phyloP scores from a whole-genome alignment of 768 basidiomycete species.

The Roridomyces roridus region DNA sequence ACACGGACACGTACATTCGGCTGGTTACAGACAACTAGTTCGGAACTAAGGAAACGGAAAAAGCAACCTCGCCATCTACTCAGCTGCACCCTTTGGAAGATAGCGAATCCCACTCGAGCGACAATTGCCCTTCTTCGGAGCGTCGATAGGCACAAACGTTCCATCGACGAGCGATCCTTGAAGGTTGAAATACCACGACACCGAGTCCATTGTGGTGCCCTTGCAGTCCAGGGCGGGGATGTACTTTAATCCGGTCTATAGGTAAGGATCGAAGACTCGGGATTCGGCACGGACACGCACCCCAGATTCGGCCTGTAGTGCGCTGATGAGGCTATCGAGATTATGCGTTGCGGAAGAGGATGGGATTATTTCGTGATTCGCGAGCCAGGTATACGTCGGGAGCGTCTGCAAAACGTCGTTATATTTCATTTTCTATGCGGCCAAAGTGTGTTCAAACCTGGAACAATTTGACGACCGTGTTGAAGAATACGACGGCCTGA shows the following conservation, averaged over 20 bases:
- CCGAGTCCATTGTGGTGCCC: constrained; percentile 41
- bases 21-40: too few species aligned
- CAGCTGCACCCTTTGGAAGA: constrained; percentile 43
- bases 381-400: constrained; percentile 63
- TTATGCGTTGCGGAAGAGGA: constrained; percentile 47
- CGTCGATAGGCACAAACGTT: constrained; percentile 56
- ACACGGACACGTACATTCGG: too few species aligned
- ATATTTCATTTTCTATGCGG: background rate
- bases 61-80: background rate
- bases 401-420: constrained; percentile 40
- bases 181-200: constrained; percentile 64
- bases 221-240: constrained; percentile 54
- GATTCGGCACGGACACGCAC: background rate
- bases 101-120: constrained; percentile 52
- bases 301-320: constrained; percentile 48
- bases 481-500: constrained; percentile 73
- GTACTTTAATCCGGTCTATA: constrained; percentile 34
- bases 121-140: constrained; percentile 47
- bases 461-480: constrained; percentile 13
- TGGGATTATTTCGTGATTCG: constrained; percentile 60
- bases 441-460: constrained; percentile 3
- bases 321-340: constrained; percentile 43
- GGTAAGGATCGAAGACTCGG: background rate
- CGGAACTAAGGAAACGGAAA: background rate
- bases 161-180: constrained; percentile 63